These are phyloP conservation scores for Trichoderma reesei DNA, from an alignment of 495 filamentous ascomycete genomes.

Conservation along the genomic window DNA sequence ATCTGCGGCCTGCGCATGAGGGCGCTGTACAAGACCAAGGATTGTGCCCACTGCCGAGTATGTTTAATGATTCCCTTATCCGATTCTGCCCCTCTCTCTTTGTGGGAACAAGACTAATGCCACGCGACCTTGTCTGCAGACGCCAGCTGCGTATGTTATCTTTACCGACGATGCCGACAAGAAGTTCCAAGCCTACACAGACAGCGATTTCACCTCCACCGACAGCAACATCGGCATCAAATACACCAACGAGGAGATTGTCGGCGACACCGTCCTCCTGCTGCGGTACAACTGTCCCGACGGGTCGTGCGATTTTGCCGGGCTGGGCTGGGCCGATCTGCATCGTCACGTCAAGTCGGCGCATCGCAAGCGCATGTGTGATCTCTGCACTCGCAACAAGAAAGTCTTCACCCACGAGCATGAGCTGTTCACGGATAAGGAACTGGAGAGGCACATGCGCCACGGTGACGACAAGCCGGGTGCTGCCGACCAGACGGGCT, in stretches of 20 bases:
- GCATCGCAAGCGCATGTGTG: conserved; percentile 87
- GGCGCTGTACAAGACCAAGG: conserved; percentile 89
- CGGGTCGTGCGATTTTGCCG: conserved; percentile 72
- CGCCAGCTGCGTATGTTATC: conserved; percentile 71
- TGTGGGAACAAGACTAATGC: background rate
- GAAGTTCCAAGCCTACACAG: conserved; percentile 70
- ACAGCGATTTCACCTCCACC: conserved; percentile 57
- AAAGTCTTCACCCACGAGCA: conserved; percentile 99
- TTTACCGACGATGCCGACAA: conserved; percentile 80
- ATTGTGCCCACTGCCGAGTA: conserved; percentile 89
- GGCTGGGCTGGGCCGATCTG: conserved; percentile 84
- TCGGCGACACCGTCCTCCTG: conserved; percentile 75
- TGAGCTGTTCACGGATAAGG: conserved; percentile 74
- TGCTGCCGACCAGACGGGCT: conserved; percentile 84
- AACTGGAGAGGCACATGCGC: conserved; percentile 77
- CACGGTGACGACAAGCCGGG: conserved; percentile 88
- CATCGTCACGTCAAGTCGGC: conserved; percentile 77
- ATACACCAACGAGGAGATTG: conserved; percentile 78
- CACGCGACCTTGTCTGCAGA: conserved; percentile 33
- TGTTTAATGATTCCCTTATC: conserved; percentile 18
- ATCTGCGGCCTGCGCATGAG: conserved; percentile 84
- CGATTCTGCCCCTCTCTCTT: background rate
- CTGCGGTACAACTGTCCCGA: conserved; percentile 96
- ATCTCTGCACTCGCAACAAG: conserved; percentile 89
- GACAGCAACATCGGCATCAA: conserved; percentile 82